Base-by-base conservation (phyloP, 306 rosid species). In the Heteromeles arbutifolia region DNA sequence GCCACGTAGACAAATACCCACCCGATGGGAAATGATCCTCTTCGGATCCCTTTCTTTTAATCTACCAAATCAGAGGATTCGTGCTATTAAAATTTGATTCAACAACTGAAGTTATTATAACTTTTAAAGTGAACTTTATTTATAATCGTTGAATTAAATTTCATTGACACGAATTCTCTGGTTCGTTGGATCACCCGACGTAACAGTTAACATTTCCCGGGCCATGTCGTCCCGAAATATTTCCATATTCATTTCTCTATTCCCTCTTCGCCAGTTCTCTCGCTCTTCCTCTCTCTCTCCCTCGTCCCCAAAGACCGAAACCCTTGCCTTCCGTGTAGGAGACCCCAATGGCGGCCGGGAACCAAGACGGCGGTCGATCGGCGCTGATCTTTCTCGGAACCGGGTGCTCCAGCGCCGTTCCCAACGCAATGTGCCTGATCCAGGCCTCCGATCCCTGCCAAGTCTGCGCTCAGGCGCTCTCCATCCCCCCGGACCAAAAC, bases 341-440 rank as follows among this genome's bases (percentile, higher is more conserved):
- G 17, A 26, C n/a, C 11, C 3, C 70, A 84, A 94, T 91, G 98
- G 88, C 92, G 82, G 70, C 56, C 65, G 65, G 8, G 34, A 26
- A 9, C 21, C 43, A 34, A 39, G 21, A 37, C 10, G 64, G 22
- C 2, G 62, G 19, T 66, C 77, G 80, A 84, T 95, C 99, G 69
- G 97, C 97, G 39, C 76, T 95, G 76, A 90, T 95, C 72, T 95
- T 95, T 61, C 87, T 95, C 69, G 99, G 99, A 2, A 92, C 97
- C 10, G 99, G 99, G 3, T 90, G 97, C 61, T 95, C 99, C 2
- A 84, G 99, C 86, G 85, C 96, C 83, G 86, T 95, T 65, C 99
- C 99, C 75, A 85, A 87, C 74, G 54, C 86, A 67, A 74, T 74
- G 88, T 95, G 99, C 84, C 80, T 95, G 72, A 84, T 92, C 86